A percentile compares a stretch with the other conserved stretches of the same genome.
These are phyloP conservation scores for Bondarzewia mesenterica DNA, from an alignment of 1,284 basidiomycete genomes.

Conservation along the genomic window DNA sequence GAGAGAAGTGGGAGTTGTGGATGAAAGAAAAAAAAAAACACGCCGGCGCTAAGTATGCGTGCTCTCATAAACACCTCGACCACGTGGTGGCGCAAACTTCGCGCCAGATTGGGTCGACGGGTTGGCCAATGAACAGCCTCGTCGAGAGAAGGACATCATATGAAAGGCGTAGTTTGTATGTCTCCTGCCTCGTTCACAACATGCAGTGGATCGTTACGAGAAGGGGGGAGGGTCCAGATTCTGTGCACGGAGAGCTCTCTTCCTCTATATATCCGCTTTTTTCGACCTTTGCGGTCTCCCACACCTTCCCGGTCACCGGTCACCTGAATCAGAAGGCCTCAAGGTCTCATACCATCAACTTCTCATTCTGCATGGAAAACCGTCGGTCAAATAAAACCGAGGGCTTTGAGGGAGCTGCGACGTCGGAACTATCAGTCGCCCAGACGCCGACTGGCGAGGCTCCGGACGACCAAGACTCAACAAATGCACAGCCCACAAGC, in stretches of 20 bases:
- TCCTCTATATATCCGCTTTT: background rate
- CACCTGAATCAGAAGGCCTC: too few species aligned
- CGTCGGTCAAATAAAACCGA: too few species aligned
- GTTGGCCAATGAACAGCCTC: too few species aligned
- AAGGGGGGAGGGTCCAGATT: background rate
- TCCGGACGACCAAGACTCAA: too few species aligned
- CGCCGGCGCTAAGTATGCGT: background rate
- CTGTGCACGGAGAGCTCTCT: background rate
- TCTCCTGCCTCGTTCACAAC: background rate
- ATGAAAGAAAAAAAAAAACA: conserved; percentile 7
- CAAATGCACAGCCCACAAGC: too few species aligned
- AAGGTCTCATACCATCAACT: too few species aligned
- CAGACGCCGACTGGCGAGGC: too few species aligned
- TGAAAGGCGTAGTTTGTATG: too few species aligned
- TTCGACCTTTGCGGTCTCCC: background rate
- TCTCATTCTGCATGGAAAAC: too few species aligned
- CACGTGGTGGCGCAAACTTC: conserved; percentile 13
- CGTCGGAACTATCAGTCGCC: too few species aligned
- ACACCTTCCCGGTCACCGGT: background rate
- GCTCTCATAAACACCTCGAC: conserved; percentile 4
- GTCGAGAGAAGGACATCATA: too few species aligned
- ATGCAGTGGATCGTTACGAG: conserved; percentile 1
- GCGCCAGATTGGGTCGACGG: conserved; percentile 5
- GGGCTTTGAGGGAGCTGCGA: too few species aligned
- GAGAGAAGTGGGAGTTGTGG: background rate